These are phyloP conservation scores for Mycena epipterygia DNA, from an alignment of 768 basidiomycete genomes.

Conservation along the genomic window DNA sequence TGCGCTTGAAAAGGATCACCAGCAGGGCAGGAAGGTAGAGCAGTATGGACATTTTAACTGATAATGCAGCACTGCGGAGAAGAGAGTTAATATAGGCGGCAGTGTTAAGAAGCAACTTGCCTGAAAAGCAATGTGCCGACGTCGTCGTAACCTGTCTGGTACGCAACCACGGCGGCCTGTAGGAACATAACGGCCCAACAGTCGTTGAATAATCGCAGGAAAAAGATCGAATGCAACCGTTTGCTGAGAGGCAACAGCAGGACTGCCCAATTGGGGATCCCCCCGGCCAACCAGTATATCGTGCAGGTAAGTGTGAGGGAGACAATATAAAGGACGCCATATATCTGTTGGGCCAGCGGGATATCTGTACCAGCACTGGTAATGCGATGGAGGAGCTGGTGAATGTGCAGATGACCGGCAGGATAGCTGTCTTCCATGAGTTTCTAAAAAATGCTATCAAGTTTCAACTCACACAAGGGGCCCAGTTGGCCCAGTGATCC, in stretches of 20 bases:
- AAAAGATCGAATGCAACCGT: constrained; percentile 93
- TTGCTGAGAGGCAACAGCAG: constrained; percentile 89
- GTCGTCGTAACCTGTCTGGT: constrained; percentile 71
- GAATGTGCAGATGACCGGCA: constrained; percentile 91
- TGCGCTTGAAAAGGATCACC: constrained; percentile 83
- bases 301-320: constrained; percentile 75
- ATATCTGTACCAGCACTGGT: constrained; percentile 75
- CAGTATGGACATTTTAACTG: constrained; percentile 95
- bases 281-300: constrained; percentile 75
- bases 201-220: constrained; percentile 95
- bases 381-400: constrained; percentile 75
- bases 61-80: constrained; percentile 76
- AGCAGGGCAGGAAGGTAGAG: constrained; percentile 92
- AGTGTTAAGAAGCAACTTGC: constrained; percentile 56
- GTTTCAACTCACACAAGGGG: constrained; percentile 82
- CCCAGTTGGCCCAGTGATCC: constrained; percentile 91
- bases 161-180: constrained; percentile 76
- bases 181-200: constrained; percentile 84
- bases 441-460: constrained; percentile 14
- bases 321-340: constrained; percentile 77
- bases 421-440: constrained; percentile 78
- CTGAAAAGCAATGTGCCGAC: constrained; percentile 79
- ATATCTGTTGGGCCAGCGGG: constrained; percentile 80
- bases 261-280: constrained; percentile 79
- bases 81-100: constrained; percentile 19